Conservation (phyloP, 2,329 filamentous ascomycete genomes). For the Ophiostoma fasciatum region DNA sequence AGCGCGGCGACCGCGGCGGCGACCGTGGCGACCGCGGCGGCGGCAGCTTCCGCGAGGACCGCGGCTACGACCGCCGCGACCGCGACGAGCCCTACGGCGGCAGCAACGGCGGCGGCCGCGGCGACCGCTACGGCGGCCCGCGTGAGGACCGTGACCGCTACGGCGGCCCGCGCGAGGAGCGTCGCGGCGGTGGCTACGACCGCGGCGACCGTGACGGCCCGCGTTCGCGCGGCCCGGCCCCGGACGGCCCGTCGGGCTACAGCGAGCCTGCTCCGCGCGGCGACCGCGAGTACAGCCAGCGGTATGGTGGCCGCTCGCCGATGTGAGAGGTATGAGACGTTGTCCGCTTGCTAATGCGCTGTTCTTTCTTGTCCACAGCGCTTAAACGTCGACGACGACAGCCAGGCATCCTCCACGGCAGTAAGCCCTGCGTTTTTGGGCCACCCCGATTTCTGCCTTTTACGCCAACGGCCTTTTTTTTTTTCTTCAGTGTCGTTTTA, state of each 20-base stretch:
- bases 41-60: conserved; percentile 35
- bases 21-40: conserved; percentile 25
- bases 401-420: no score
- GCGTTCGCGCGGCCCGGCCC: conserved; percentile 13
- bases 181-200: conserved; percentile 19
- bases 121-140: conserved; percentile 31
- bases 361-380: no score
- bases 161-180: conserved; percentile 18
- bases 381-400: no score
- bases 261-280: conserved; percentile 27
- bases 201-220: conserved; percentile 16
- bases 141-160: conserved; percentile 32
- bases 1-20: conserved; percentile 26
- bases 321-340: no score
- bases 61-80: conserved; percentile 24
- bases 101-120: conserved; percentile 31
- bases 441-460: neutral
- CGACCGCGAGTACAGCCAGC: conserved; percentile 27
- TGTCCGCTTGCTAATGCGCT: no score
- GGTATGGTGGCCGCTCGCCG: no score
- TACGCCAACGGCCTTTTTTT: neutral
- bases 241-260: conserved; percentile 23
- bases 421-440: no score
- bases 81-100: conserved; percentile 13
- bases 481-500: neutral